Conservation (phyloP, 768 basidiomycete genomes). For the Obba rivulosa region DNA sequence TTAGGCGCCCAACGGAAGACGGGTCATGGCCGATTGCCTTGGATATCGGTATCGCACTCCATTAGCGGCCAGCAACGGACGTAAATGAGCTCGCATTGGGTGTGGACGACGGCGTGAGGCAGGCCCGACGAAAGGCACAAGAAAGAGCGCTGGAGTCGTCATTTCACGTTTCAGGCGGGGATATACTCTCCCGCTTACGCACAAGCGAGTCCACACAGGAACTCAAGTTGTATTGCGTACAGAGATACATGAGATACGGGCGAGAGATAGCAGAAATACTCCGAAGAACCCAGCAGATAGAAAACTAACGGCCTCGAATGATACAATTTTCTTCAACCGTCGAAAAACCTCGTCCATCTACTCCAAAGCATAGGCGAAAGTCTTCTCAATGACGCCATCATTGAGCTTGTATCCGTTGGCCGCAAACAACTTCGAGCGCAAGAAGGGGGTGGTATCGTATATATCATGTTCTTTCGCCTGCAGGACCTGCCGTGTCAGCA, state of each 20-base stretch:
- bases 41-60: background rate
- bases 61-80: background rate
- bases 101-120: background rate
- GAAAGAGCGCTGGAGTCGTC: conserved; percentile 6
- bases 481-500: background rate
- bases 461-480: conserved; percentile 98
- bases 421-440: conserved; percentile 76
- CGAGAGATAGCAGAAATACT: too few relatives aligned
- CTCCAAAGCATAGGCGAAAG: conserved; percentile 38
- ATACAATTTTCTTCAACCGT: too few relatives aligned
- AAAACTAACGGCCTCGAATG: too few relatives aligned
- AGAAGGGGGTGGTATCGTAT: conserved; percentile 82
- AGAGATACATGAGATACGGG: too few relatives aligned
- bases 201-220: too few relatives aligned
- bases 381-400: conserved; percentile 65
- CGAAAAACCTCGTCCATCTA: too few relatives aligned
- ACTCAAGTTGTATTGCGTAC: too few relatives aligned
- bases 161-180: background rate
- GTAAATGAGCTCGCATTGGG: too few relatives aligned
- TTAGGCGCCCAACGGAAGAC: background rate
- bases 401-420: conserved; percentile 85
- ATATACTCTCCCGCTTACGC: too few relatives aligned
- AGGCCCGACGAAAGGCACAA: background rate
- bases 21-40: background rate
- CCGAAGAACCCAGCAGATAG: too few relatives aligned